These are phyloP conservation scores for Zymoseptoria crescenta DNA, from an alignment of 2,329 filamentous ascomycete species.

Conservation along the genomic window DNA sequence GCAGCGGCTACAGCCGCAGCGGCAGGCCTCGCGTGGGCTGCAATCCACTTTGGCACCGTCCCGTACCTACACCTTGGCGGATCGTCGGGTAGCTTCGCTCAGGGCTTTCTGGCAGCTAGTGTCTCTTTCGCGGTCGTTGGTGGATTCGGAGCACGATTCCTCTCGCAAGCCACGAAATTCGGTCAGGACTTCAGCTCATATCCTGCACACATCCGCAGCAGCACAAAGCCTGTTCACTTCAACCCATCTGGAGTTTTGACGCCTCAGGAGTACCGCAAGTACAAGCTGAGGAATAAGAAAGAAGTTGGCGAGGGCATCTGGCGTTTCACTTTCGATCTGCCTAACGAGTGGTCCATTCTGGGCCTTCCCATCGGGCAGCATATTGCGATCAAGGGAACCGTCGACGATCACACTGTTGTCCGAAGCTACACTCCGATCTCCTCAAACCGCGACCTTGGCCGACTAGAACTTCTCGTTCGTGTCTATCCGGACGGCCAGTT, in stretches of 20 bases:
- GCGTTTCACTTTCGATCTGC: slow-evolving; percentile 24
- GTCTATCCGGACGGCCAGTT: slow-evolving; percentile 43
- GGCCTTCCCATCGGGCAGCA: slow-evolving; percentile 32
- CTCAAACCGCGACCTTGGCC: slow-evolving; percentile 34
- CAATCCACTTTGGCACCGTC: slow-evolving; percentile 3
- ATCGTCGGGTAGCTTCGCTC: slow-evolving; percentile 25
- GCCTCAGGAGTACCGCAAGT: slow-evolving; percentile 39
- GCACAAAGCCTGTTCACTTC: slow-evolving; percentile 1
- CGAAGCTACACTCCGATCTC: slow-evolving; percentile 21
- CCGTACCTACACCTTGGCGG: background rate
- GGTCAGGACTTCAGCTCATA: slow-evolving; percentile 9
- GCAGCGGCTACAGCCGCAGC: slow-evolving; percentile 6
- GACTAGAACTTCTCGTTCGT: slow-evolving; percentile 46
- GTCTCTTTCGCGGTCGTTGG: slow-evolving; percentile 8
- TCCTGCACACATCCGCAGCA: slow-evolving; percentile 34
- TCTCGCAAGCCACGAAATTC: slow-evolving; percentile 13
- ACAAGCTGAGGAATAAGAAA: slow-evolving; percentile 34
- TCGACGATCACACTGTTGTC: slow-evolving; percentile 16
- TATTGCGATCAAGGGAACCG: slow-evolving; percentile 24
- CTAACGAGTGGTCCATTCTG: slow-evolving; percentile 19
- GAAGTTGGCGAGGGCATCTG: slow-evolving; percentile 17
- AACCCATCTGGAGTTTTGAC: slow-evolving; percentile 43
- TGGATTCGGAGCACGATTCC: slow-evolving; percentile 5
- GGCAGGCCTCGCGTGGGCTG: slow-evolving; percentile 6
- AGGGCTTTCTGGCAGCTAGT: slow-evolving; percentile 34